Evolutionary conservation across 192 early-diverging fungal genomes (phyloP), one percentile per base, ranked within the genome.

Genomic region (Anaeromyces robustus): DNA sequence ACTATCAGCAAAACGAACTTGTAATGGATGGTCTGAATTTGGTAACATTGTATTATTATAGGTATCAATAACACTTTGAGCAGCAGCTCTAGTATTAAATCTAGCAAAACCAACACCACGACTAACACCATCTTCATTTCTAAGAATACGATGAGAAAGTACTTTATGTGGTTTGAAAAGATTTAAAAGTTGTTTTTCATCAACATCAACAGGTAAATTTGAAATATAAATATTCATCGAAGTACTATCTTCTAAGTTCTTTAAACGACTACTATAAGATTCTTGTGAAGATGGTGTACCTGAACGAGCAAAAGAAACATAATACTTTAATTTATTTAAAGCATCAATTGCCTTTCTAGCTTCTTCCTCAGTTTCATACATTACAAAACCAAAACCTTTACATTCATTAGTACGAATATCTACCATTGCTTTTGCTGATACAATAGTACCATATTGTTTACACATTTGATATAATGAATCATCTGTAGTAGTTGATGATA

Each of bases 361-460:
- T 79, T 94, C 89, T 19, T 88, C 89, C 28, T 87, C 91, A 9
- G 88, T 91, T 77, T 92, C 90, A 86, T 92, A 96, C 90, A 94
- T 92, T 30, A 94, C 92, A 83, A 96, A 96, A 12, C 95, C 95
- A 85, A 93, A 96, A 12, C 94, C 94, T 85, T 95, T 95, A 82
- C 95, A 96, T 81, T 92, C 90, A 26, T 90, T 90, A 5, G 93
- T 92, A 26, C 86, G 86, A 77, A 92, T 90, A 84, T 96, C 91
- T 78, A 96, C 86, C 41, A 96, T 96, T 28, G 94, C 92, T 81
- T 96, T 96, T 39, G 90, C 90, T 77, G 94, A 95, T 78, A 91
- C 86, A 37, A 96, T 92, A 17, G 80, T 82, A 43, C 95, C 95
- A 68, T 68, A 68, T 68, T 68, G 52, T 52, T 81, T 79, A 39